These are phyloP conservation scores for Candida quercuum DNA, from an alignment of 805 yeast species.

Conservation along the genomic window DNA sequence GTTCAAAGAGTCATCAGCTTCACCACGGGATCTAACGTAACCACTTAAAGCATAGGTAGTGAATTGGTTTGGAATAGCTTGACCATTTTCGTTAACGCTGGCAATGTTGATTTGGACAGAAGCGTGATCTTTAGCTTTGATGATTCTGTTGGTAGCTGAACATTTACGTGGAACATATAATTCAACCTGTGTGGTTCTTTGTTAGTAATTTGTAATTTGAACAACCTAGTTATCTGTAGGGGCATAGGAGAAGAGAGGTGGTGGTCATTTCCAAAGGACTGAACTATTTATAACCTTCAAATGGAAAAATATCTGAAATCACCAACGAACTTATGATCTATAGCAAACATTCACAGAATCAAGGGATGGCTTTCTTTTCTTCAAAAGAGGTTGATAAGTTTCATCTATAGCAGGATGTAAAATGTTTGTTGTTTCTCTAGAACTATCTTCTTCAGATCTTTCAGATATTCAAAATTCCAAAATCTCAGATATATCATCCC, in stretches of 20 bases:
- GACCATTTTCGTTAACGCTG: slow-evolving; percentile 96
- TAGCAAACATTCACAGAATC: too few species aligned
- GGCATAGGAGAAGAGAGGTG: slow-evolving; percentile 3
- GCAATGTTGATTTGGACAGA: slow-evolving; percentile 99
- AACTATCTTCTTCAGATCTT: too few species aligned
- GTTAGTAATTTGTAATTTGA: slow-evolving; percentile 78
- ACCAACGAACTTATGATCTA: too few species aligned
- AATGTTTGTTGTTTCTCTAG: too few species aligned
- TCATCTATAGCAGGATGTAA: too few species aligned
- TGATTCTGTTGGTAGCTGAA: slow-evolving; percentile 99
- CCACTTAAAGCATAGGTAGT: slow-evolving; percentile 96
- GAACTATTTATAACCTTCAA: too few species aligned
- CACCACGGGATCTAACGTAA: slow-evolving; percentile 98
- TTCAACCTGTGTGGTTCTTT: slow-evolving; percentile 67
- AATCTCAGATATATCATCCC: too few species aligned
- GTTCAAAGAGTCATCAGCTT: slow-evolving; percentile 98
- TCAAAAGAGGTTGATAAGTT: too few species aligned
- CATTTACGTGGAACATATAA: slow-evolving; percentile 99
- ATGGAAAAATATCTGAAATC: too few species aligned
- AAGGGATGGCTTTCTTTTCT: too few species aligned
- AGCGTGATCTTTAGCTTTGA: slow-evolving; percentile 99
- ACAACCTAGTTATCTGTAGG: slow-evolving; percentile 39
- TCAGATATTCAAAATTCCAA: too few species aligned
- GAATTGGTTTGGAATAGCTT: slow-evolving; percentile 84
- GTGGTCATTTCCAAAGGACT: too few species aligned